A percentile compares a stretch with the other conserved stretches of the same genome.
Evolutionary conservation across 441 rosid genomes (phyloP).

Genomic region (Raphanus hybrid): DNA sequence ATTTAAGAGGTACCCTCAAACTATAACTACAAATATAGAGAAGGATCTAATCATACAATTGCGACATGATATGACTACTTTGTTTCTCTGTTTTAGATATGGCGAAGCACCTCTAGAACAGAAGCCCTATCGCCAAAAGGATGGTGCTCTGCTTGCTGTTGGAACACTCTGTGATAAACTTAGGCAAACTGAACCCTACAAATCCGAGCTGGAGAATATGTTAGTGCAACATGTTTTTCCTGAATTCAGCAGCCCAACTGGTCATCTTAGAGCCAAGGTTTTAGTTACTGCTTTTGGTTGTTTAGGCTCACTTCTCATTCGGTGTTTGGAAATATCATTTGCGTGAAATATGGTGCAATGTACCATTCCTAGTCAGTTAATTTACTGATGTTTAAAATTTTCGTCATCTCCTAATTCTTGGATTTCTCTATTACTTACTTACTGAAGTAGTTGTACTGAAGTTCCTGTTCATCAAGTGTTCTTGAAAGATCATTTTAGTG

Average conservation of each 20-base stretch:
- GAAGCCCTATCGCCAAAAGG: slow-evolving; percentile 79
- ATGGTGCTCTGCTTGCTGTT: slow-evolving; percentile 89
- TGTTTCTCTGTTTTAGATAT: slow-evolving; percentile 48
- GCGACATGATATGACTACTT: slow-evolving; percentile 15
- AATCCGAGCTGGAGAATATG: slow-evolving; percentile 93
- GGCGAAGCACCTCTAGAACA: slow-evolving; percentile 62
- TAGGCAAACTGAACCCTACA: slow-evolving; percentile 96
- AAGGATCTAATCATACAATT: slow-evolving; percentile 12
- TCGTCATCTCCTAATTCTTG: slow-evolving; percentile 4
- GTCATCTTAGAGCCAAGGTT: slow-evolving; percentile 99
- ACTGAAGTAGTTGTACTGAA: slow-evolving; percentile 8
- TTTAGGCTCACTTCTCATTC: neutral
- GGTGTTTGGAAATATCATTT: slow-evolving; percentile 11
- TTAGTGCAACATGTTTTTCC: slow-evolving; percentile 98
- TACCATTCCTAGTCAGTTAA: slow-evolving; percentile 16
- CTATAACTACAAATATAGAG: slow-evolving; percentile 28
- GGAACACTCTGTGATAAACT: slow-evolving; percentile 98
- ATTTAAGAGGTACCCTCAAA: slow-evolving; percentile 58
- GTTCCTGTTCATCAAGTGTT: slow-evolving; percentile 9
- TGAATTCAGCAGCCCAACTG: slow-evolving; percentile 91
- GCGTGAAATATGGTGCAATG: slow-evolving; percentile 11
- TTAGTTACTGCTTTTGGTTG: slow-evolving; percentile 24
- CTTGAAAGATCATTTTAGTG: neutral
- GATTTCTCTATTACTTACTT: slow-evolving; percentile 7
- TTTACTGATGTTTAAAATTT: neutral